A percentile compares a stretch with the other conserved stretches of the same genome.
phyloP scores from a whole-genome alignment of 768 basidiomycete species.

The Russula vinacea region DNA sequence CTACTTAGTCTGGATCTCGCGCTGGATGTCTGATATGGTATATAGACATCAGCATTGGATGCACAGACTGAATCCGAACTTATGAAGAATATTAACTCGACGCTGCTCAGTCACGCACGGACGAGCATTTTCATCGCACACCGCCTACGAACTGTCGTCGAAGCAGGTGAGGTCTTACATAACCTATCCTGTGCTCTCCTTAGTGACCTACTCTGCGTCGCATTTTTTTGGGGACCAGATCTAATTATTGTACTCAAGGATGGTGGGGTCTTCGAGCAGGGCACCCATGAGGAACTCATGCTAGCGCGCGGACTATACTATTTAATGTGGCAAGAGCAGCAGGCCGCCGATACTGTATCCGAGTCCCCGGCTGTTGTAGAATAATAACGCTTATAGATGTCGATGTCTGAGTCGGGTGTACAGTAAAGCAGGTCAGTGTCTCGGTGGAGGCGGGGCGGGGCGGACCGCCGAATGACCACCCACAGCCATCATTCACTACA shows the following conservation, averaged over 20 bases:
- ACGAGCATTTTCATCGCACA: conserved; percentile 99
- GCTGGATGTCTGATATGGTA: conserved; percentile 5
- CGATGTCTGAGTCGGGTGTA: not conserved
- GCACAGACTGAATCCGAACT: conserved; percentile 92
- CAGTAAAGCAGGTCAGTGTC: too few species aligned
- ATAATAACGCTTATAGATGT: conserved; percentile 9
- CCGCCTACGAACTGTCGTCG: conserved; percentile 81
- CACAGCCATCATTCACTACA: not conserved
- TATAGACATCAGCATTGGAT: conserved; percentile 91
- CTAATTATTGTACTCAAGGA: conserved; percentile 90
- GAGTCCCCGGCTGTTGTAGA: conserved; percentile 23
- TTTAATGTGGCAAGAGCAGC: conserved; percentile 82
- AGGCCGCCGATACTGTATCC: conserved; percentile 44
- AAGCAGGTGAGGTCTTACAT: conserved; percentile 60
- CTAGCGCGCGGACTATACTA: conserved; percentile 65
- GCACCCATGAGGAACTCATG: conserved; percentile 87
- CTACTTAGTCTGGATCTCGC: not conserved
- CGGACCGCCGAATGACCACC: conserved; percentile 3
- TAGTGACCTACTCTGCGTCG: not conserved
- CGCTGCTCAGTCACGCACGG: conserved; percentile 68
- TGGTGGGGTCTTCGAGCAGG: conserved; percentile 89
- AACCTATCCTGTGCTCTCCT: not conserved
- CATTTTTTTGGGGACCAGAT: conserved; percentile 48
- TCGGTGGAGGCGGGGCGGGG: too few species aligned
- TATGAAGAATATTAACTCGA: conserved; percentile 88